These are phyloP conservation scores for Pouteria campechiana DNA, from an alignment of 179 eudicot genomes.

Conservation along the genomic window DNA sequence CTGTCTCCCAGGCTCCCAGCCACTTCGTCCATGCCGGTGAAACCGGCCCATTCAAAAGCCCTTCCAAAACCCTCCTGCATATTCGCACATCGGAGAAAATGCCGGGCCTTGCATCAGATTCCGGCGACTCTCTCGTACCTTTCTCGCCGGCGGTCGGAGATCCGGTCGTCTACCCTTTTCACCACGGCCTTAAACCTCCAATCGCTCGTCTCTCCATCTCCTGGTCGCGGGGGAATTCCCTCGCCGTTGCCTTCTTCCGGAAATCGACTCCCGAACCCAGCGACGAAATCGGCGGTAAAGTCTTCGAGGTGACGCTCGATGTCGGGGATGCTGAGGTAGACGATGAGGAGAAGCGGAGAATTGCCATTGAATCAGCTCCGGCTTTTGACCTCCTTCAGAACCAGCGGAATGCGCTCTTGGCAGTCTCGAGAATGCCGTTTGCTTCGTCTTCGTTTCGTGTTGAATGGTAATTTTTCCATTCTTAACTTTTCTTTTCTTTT, in stretches of 20 bases:
- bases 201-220: conserved; percentile 57
- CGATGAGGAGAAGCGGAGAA: conserved; percentile 59
- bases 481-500: too few species aligned
- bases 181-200: conserved; percentile 55
- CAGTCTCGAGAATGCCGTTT: conserved; percentile 18
- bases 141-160: conserved; percentile 12
- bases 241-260: conserved; percentile 60
- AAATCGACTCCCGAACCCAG: conserved; percentile 2
- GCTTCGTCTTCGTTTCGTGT: conserved; percentile 17
- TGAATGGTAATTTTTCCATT: conserved; percentile 66
- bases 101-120: conserved; percentile 36
- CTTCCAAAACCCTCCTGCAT: too few species aligned
- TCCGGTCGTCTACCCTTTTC: conserved; percentile 39
- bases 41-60: too few species aligned
- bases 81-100: conserved; percentile 23
- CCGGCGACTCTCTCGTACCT: conserved; percentile 36
- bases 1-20: too few species aligned
- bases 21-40: too few species aligned
- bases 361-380: conserved; percentile 69
- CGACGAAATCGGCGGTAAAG: conserved; percentile 30
- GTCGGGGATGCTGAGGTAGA: conserved; percentile 30
- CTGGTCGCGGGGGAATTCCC: conserved; percentile 85
- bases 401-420: conserved; percentile 35
- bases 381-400: conserved; percentile 83
- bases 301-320: conserved; percentile 58